phyloP scores from a whole-genome alignment of 108 stramenopile species.

The Nitzschia putrida region DNA sequence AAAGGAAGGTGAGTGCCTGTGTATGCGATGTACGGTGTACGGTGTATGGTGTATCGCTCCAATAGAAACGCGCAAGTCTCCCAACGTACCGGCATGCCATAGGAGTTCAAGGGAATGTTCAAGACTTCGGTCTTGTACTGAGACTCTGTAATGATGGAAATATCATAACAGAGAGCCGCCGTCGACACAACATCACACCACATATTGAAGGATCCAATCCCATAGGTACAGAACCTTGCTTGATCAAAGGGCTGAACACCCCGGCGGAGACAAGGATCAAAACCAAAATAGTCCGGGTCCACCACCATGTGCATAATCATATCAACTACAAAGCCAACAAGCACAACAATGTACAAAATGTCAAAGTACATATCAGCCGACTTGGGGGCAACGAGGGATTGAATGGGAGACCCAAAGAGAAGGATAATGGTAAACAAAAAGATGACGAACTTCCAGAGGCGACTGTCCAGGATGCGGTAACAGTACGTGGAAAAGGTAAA shows the following conservation, averaged over 20 bases:
- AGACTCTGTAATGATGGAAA: constrained; percentile 41
- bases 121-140: constrained; percentile 2
- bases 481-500: not conserved
- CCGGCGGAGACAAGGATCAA: constrained; percentile 12
- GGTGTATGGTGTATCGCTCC: no score
- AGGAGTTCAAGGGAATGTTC: constrained; percentile 24
- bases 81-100: constrained; percentile 55
- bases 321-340: constrained; percentile 50
- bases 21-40: no score
- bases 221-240: constrained; percentile 21
- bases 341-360: constrained; percentile 38
- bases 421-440: constrained; percentile 42
- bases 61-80: no score
- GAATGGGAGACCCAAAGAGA: constrained; percentile 60
- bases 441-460: constrained; percentile 32
- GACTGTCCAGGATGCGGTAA: constrained; percentile 10
- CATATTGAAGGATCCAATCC: constrained; percentile 59
- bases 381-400: constrained; percentile 44
- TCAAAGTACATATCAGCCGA: constrained; percentile 44
- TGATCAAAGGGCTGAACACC: constrained; percentile 23
- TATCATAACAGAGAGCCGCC: constrained; percentile 51
- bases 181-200: constrained; percentile 71
- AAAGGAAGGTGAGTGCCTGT: no score
- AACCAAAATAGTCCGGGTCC: constrained; percentile 52
- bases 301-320: constrained; percentile 48